Conservation (phyloP, 345 rosid genomes). For the Stellera chamaejasme region DNA sequence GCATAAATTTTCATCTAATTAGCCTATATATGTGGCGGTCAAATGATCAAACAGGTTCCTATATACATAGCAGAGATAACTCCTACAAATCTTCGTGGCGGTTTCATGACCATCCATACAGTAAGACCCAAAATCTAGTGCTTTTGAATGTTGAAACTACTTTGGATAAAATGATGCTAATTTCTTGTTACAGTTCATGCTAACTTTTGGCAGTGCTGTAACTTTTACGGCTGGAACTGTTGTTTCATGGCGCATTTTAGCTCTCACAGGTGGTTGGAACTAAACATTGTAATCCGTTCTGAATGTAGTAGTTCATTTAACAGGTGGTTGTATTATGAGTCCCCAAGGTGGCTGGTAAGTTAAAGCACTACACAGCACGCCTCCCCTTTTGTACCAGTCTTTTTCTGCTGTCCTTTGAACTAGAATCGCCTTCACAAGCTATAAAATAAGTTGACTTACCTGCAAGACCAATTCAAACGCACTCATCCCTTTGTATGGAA, state of each 20-base stretch:
- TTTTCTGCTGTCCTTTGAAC: too few species aligned
- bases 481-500: too few species aligned
- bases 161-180: neutral
- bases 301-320: too few species aligned
- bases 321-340: conserved; percentile 6
- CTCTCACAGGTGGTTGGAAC: conserved; percentile 24
- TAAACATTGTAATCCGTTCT: too few species aligned
- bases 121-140: neutral
- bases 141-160: too few species aligned
- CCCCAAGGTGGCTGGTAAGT: conserved; percentile 53
- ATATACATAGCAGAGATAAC: conserved; percentile 46
- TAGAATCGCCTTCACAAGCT: too few species aligned
- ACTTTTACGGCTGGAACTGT: conserved; percentile 32
- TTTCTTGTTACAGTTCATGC: conserved; percentile 1
- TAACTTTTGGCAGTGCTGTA: conserved; percentile 6
- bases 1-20: neutral
- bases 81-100: conserved; percentile 36
- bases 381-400: too few species aligned
- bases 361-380: too few species aligned
- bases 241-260: conserved; percentile 40
- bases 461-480: too few species aligned
- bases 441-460: too few species aligned
- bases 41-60: conserved; percentile 18
- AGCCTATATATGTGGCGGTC: neutral
- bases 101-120: conserved; percentile 12